phyloP scores from a whole-genome alignment of 192 early-diverging fungal genomes.

The Coemansia sp. region DNA sequence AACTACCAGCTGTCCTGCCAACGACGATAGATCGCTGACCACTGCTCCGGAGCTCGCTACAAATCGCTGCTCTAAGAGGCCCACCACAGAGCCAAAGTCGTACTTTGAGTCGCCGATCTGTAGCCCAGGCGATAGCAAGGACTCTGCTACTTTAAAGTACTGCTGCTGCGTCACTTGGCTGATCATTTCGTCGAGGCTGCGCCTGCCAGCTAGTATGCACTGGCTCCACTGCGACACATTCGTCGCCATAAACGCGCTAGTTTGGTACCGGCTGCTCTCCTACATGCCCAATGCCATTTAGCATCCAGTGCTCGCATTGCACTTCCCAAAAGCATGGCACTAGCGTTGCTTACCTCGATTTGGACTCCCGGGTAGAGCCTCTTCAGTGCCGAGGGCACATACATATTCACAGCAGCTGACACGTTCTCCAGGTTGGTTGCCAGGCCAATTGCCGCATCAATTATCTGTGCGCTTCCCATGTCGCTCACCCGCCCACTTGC shows the following conservation, averaged over 20 bases:
- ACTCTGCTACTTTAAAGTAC: conserved; percentile 26
- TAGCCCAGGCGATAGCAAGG: conserved; percentile 32
- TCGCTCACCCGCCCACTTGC: conserved; percentile 4
- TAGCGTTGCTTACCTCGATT: conserved; percentile 12
- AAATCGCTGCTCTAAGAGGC: conserved; percentile 13
- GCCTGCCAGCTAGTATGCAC: conserved; percentile 17
- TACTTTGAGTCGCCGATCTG: not conserved
- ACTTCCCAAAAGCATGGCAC: not conserved
- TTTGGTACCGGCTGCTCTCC: conserved; percentile 15
- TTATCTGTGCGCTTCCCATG: conserved; percentile 4
- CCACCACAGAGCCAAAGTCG: not conserved
- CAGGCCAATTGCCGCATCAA: conserved; percentile 27
- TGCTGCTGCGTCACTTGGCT: conserved; percentile 37
- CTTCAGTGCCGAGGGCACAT: conserved; percentile 11
- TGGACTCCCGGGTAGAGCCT: conserved; percentile 6
- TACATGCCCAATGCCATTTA: conserved; percentile 4
- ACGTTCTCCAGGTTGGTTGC: conserved; percentile 22
- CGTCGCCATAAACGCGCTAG: conserved; percentile 25
- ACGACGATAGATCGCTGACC: not conserved
- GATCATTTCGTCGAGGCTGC: conserved; percentile 32
- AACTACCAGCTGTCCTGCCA: conserved; percentile 31
- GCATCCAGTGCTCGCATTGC: not conserved
- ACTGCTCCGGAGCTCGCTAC: conserved; percentile 17
- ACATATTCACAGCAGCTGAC: conserved; percentile 39
- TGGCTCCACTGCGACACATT: conserved; percentile 41